Conservation (phyloP, 257 asterid genomes). For the Solanum infundibuliforme region DNA sequence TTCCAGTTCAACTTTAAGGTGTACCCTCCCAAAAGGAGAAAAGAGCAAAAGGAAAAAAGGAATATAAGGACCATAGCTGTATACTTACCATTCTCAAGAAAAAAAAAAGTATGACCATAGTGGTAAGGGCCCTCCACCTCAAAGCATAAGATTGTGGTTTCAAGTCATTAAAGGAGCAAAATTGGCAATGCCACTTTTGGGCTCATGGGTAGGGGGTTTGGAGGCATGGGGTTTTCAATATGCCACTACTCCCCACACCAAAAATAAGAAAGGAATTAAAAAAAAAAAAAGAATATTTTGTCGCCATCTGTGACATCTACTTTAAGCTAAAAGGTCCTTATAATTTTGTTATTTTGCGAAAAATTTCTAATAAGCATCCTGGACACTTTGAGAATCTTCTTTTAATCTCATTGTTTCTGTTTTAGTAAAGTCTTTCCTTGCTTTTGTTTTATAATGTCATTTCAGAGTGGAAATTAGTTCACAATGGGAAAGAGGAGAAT, state of each 20-base stretch:
- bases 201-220: not conserved
- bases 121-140: not conserved
- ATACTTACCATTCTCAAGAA: not conserved
- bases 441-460: not conserved
- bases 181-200: not conserved
- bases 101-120: not conserved
- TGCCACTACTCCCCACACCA: not conserved
- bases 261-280: not conserved
- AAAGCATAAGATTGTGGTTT: not conserved
- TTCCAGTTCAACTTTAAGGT: not conserved
- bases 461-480: conserved; percentile 38
- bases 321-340: not conserved
- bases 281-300: not conserved
- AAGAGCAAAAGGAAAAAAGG: not conserved
- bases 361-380: not conserved
- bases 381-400: not conserved
- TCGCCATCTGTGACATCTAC: not conserved
- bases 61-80: not conserved
- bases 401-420: not conserved
- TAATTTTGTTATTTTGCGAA: not conserved
- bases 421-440: not conserved
- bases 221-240: not conserved
- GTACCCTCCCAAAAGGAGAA: not conserved
- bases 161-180: not conserved
- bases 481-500: conserved; percentile 28